Percentiles rank a stretch among this genome's conserved stretches.
Conservation (phyloP, 2,329 filamentous ascomycete species). For the Trichoderma sp. region DNA sequence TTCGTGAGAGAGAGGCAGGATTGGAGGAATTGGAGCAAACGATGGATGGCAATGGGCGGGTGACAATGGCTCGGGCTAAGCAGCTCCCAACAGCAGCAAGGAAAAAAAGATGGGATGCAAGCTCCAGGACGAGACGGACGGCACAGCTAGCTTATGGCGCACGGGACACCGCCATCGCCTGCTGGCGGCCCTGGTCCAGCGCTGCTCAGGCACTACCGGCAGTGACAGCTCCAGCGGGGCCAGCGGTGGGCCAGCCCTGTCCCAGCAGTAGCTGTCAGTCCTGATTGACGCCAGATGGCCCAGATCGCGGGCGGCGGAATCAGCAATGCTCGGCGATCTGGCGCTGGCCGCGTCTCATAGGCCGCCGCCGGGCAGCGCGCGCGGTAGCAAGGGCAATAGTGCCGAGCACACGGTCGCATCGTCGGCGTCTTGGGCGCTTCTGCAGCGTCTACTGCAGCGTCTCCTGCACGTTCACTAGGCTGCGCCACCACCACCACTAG, state of each 20-base stretch:
- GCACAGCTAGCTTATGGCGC: constrained; percentile 2
- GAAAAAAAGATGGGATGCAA: background rate
- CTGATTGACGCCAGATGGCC: constrained; percentile 2
- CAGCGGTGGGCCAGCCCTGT: constrained; percentile 21
- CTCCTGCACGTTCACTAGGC: background rate
- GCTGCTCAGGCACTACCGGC: constrained; percentile 17
- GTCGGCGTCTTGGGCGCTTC: constrained; percentile 1
- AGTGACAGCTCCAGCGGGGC: constrained; percentile 20
- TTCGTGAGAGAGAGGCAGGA: background rate
- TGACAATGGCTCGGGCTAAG: background rate
- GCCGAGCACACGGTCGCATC: constrained; percentile 6
- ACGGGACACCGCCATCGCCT: background rate
- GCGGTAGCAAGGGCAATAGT: constrained; percentile 10
- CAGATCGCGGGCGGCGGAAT: constrained; percentile 15
- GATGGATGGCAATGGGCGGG: background rate
- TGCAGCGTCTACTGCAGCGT: constrained; percentile 5
- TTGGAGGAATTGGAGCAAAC: background rate
- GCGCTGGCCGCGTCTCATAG: constrained; percentile 4
- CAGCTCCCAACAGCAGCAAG: background rate
- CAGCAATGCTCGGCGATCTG: constrained; percentile 20
- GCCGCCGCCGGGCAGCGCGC: background rate
- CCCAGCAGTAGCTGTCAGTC: constrained; percentile 13
- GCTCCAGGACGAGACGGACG: background rate
- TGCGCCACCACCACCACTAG: constrained; percentile 22
- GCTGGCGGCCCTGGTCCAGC: constrained; percentile 8